Evolutionary conservation across 2,329 filamentous ascomycete species (phyloP), one percentile per base, ranked within the genome.

Genomic region (Nakataea oryzae): DNA sequence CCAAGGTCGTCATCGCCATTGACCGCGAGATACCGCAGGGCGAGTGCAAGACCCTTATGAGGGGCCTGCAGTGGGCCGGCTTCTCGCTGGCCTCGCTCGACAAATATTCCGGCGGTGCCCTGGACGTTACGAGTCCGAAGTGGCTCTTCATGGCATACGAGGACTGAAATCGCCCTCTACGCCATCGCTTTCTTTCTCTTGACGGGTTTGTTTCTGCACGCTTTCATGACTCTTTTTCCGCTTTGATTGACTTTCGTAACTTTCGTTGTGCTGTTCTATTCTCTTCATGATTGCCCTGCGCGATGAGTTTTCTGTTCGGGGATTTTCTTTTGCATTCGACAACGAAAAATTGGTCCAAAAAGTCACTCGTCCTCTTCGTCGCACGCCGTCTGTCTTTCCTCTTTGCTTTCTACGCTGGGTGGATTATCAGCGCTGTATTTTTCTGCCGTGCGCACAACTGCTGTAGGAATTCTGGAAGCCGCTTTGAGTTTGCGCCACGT

Each of bases 111-210:
- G 77, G 80, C 57, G 79, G 80, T 54, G 72, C 82, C 62, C 57
- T 62, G 26, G 84, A 89, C 65, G 81, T 87, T 61, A 86, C 89
- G 60, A 96, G 91, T 76, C 78, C 86, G 61, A 81, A 81, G 69
- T 97, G 93, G 93, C 74, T 96, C 63, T 91, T 96, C 72, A 85
- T 96, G 80, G 86, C 87, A 65, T 95, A 96, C 86, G 92, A 96
- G 73, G 78, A 93, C 63, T 96, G 82, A 41, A n/a, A 3, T 5
- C 13, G 54, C n/a, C 41, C 21, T 50, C 17, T n/a, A n/a, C n/a
- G 41, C 1, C 41, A 47, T n/a, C 1, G 1, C 9, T n/a, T 50
- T 3, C n/a, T 50, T 7, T 50, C 5, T 50, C 3, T 9, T 50
- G 2, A n/a, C 13, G n/a, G n/a, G n/a, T n/a, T n/a, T 8, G 41